These are phyloP conservation scores for Penicillium freii DNA, from an alignment of 2,329 filamentous ascomycete genomes.

Conservation along the genomic window DNA sequence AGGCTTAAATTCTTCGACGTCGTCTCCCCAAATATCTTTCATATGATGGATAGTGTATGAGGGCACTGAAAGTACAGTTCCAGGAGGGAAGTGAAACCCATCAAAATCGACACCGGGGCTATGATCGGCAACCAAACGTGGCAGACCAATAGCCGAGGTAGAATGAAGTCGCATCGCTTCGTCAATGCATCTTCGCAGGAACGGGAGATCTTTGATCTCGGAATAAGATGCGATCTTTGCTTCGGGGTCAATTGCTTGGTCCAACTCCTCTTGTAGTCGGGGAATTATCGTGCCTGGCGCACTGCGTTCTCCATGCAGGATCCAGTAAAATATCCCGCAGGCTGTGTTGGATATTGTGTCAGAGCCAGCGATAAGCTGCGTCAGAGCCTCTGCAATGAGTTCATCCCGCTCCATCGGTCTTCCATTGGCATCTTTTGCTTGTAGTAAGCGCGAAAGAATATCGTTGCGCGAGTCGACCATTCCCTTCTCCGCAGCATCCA, in stretches of 20 bases:
- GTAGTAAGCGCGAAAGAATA: conserved; percentile 32
- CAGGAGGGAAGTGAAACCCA: conserved; percentile 23
- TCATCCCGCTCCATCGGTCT: conserved; percentile 30
- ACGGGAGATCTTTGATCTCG: conserved; percentile 29
- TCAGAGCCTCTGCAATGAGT: conserved; percentile 34
- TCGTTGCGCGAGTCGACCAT: conserved; percentile 24
- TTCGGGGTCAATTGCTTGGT: conserved; percentile 19
- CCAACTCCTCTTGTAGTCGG: conserved; percentile 22
- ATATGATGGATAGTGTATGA: conserved; percentile 44
- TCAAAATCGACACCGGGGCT: conserved; percentile 16
- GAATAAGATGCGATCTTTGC: conserved; percentile 12
- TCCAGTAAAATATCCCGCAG: conserved; percentile 27
- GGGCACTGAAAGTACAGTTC: conserved; percentile 41
- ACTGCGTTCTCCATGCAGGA: conserved; percentile 26
- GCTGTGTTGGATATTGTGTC: conserved; percentile 36
- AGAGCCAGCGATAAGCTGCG: conserved; percentile 36
- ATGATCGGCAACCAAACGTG: conserved; percentile 25
- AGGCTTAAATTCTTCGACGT: conserved; percentile 42
- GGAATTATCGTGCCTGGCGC: conserved; percentile 16
- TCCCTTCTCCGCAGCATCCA: conserved; percentile 17
- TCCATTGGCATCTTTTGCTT: conserved; percentile 30
- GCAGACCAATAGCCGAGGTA: conserved; percentile 26
- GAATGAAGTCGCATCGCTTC: conserved; percentile 34
- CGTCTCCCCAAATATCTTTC: conserved; percentile 42
- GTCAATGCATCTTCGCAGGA: conserved; percentile 31